Percentiles rank a stretch among this genome's conserved stretches.
These are phyloP conservation scores for Volvox carteri DNA, from an alignment of 163 green algal genomes.

Conservation along the genomic window DNA sequence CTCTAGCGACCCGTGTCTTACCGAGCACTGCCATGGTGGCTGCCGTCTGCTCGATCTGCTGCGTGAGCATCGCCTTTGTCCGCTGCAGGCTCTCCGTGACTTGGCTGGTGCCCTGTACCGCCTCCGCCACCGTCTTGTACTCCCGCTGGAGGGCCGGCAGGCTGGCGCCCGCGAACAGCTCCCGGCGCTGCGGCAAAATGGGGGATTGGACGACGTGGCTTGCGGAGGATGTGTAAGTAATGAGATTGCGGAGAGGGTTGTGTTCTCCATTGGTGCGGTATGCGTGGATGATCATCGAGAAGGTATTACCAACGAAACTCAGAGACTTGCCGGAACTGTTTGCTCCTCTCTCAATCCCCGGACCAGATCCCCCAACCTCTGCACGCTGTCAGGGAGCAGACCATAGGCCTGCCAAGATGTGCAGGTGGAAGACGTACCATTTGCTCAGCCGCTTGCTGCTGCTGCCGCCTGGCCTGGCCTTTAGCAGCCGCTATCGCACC, in stretches of 20 bases:
- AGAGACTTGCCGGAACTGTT: too few relatives aligned
- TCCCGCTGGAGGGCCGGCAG: constrained; percentile 62
- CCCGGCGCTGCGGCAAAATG: constrained; percentile 62
- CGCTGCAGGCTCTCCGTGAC: constrained; percentile 80
- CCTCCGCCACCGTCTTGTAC: constrained; percentile 68
- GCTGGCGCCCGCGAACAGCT: constrained; percentile 75
- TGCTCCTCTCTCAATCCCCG: too few relatives aligned
- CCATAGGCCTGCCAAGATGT: not conserved
- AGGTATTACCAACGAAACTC: too few relatives aligned
- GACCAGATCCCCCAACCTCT: too few relatives aligned
- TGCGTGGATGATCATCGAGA: too few relatives aligned
- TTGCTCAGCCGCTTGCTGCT: constrained; percentile 46
- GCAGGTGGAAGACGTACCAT: too few relatives aligned
- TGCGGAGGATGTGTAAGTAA: too few relatives aligned
- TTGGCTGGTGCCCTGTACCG: constrained; percentile 64
- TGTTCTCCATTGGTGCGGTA: too few relatives aligned
- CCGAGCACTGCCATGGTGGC: constrained; percentile 83
- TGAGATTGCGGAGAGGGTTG: too few relatives aligned
- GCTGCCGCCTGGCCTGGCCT: constrained; percentile 9
- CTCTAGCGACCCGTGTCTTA: constrained; percentile 28
- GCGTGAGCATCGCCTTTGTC: constrained; percentile 73
- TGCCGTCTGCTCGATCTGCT: constrained; percentile 84
- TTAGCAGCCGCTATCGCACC: constrained; percentile 31
- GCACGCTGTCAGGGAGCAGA: too few relatives aligned
- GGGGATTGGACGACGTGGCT: too few relatives aligned